Conservation (phyloP, 306 rosid species). For the Hippophae tibetana region DNA sequence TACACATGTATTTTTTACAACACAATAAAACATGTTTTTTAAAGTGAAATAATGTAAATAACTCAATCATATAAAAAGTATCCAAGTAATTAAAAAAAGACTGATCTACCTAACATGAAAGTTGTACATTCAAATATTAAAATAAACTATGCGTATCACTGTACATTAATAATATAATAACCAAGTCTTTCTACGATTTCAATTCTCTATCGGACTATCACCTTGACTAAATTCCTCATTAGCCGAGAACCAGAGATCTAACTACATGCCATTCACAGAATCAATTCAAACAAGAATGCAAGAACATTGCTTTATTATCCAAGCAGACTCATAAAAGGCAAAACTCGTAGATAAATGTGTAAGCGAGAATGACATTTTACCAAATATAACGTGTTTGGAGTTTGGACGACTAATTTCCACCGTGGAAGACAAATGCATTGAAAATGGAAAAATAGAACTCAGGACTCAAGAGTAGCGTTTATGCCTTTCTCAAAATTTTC, state of each 20-base stretch:
- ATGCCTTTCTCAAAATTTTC: constrained; percentile 7
- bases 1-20: no score
- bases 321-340: constrained; percentile 5
- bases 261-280: constrained; percentile 10
- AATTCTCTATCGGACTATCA: constrained; percentile 4
- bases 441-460: background rate
- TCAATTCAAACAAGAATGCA: constrained; percentile 1
- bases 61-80: no score
- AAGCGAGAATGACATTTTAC: background rate
- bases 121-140: no score
- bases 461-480: constrained; percentile 3
- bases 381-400: constrained; percentile 1
- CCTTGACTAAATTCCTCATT: constrained; percentile 9
- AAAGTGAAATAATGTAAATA: no score
- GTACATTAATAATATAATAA: no score
- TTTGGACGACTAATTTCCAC: constrained; percentile 2
- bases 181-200: background rate
- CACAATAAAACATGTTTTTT: no score
- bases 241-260: constrained; percentile 5
- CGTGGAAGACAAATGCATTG: constrained; percentile 8
- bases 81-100: no score
- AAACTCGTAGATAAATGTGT: background rate
- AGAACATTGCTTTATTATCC: background rate
- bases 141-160: no score
- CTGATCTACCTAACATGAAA: no score